phyloP scores from a whole-genome alignment of 192 early-diverging fungal genomes.

The Allomyces arbusculus region DNA sequence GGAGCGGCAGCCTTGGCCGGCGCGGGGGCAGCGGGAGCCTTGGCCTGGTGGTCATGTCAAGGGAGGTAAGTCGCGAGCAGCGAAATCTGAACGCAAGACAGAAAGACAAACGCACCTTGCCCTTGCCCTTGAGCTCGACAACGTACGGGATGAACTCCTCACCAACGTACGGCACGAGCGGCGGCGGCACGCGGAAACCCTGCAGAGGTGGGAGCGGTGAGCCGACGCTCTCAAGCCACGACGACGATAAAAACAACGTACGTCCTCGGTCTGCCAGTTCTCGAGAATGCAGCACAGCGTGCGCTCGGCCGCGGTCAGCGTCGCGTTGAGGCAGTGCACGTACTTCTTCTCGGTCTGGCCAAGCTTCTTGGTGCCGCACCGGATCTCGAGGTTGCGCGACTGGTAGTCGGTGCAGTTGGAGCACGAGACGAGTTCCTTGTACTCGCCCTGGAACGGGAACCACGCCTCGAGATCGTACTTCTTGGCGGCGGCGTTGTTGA shows the following conservation, averaged over 20 bases:
- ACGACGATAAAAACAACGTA: neutral
- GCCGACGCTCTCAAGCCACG: no score
- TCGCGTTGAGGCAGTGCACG: conserved; percentile 94
- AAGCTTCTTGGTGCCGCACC: conserved; percentile 91
- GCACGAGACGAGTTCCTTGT: conserved; percentile 96
- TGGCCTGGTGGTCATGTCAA: neutral
- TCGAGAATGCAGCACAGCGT: conserved; percentile 87
- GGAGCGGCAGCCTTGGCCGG: no score
- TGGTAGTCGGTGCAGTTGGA: conserved; percentile 99
- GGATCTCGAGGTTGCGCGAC: conserved; percentile 79
- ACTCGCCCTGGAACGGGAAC: conserved; percentile 97
- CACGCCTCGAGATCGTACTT: conserved; percentile 99
- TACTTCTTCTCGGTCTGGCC: conserved; percentile 84
- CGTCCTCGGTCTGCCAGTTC: conserved; percentile 73
- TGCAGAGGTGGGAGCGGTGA: no score
- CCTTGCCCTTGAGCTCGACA: conserved; percentile 1
- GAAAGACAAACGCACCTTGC: neutral
- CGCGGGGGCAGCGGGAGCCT: no score
- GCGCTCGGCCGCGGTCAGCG: conserved; percentile 85
- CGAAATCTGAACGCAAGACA: neutral
- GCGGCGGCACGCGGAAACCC: neutral
- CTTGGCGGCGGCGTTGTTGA: conserved; percentile 97
- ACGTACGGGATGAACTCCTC: neutral
- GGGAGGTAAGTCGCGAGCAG: neutral
- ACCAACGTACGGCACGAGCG: neutral